These are phyloP conservation scores for Harringtonia aguacate DNA, from an alignment of 2,329 filamentous ascomycete genomes.

Conservation along the genomic window DNA sequence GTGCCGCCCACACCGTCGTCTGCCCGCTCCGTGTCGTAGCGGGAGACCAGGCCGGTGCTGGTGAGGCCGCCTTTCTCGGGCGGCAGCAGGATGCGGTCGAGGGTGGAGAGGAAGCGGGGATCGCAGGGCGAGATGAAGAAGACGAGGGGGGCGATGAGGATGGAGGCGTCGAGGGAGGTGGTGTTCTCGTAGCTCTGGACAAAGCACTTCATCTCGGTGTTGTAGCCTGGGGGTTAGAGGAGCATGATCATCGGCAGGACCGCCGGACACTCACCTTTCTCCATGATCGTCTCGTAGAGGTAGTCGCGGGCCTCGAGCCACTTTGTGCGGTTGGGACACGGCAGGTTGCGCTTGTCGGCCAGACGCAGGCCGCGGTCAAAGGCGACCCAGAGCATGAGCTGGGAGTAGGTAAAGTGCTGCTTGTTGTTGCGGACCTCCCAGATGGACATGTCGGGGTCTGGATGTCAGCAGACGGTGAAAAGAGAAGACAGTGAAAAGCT, in stretches of 20 bases:
- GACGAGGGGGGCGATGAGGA: slow-evolving; percentile 66
- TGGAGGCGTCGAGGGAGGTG: slow-evolving; percentile 61
- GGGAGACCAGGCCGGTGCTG: slow-evolving; percentile 63
- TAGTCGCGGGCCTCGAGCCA: slow-evolving; percentile 58
- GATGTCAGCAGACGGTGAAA: slow-evolving; percentile 5
- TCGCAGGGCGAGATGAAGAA: slow-evolving; percentile 74
- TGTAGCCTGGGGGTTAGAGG: slow-evolving; percentile 44
- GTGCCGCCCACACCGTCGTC: slow-evolving; percentile 67
- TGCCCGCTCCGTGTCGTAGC: slow-evolving; percentile 58
- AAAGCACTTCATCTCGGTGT: slow-evolving; percentile 57
- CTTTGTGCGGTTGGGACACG: slow-evolving; percentile 55
- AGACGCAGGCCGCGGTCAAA: slow-evolving; percentile 66
- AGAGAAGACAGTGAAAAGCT: slow-evolving; percentile 6
- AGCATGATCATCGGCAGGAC: not conserved
- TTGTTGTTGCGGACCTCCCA: slow-evolving; percentile 71
- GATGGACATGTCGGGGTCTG: slow-evolving; percentile 68
- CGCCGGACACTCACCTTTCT: slow-evolving; percentile 35
- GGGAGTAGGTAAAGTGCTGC: slow-evolving; percentile 72
- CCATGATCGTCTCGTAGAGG: slow-evolving; percentile 68
- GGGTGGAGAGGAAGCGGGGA: slow-evolving; percentile 60
- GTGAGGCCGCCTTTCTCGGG: slow-evolving; percentile 68
- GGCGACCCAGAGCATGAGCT: slow-evolving; percentile 75
- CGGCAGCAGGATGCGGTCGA: slow-evolving; percentile 59
- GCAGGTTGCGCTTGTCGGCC: slow-evolving; percentile 63
- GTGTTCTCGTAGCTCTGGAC: slow-evolving; percentile 66